These are phyloP conservation scores for Fagopyrum tataricum DNA, from an alignment of 148 eudicot species.

Conservation along the genomic window DNA sequence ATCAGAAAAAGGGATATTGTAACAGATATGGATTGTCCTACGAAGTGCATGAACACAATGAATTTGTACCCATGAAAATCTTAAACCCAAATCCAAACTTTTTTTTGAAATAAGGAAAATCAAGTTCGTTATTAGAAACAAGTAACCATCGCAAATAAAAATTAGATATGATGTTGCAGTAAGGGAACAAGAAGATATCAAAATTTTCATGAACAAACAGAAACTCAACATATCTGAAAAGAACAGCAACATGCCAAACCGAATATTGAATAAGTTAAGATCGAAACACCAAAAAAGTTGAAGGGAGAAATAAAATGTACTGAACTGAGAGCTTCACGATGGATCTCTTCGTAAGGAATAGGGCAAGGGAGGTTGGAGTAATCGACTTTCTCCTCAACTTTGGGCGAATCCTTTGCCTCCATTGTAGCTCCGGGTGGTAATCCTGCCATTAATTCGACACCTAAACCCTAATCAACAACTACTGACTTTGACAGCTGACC, in stretches of 20 bases:
- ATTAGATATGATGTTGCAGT: background rate
- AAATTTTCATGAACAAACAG: background rate
- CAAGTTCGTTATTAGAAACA: background rate
- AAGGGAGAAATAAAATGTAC: slow-evolving; percentile 14
- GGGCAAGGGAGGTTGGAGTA: slow-evolving; percentile 79
- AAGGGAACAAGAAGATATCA: background rate
- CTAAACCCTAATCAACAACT: background rate
- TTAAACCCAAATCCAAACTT: background rate
- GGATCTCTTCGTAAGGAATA: slow-evolving; percentile 79
- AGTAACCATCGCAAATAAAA: background rate
- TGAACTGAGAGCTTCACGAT: slow-evolving; percentile 84
- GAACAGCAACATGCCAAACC: background rate
- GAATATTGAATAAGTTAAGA: background rate
- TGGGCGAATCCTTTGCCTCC: slow-evolving; percentile 20
- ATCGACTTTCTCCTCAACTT: slow-evolving; percentile 54
- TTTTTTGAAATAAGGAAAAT: background rate
- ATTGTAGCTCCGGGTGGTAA: slow-evolving; percentile 3
- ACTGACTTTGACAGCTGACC: background rate
- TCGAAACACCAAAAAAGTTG: background rate
- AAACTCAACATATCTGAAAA: background rate
- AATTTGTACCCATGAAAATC: background rate
- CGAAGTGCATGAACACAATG: too few relatives aligned
- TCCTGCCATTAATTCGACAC: slow-evolving; percentile 9
- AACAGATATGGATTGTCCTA: too few relatives aligned
- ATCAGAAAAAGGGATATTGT: too few relatives aligned